phyloP scores from a whole-genome alignment of 1,284 basidiomycete genomes.

The Fomitopsis schrenkii region DNA sequence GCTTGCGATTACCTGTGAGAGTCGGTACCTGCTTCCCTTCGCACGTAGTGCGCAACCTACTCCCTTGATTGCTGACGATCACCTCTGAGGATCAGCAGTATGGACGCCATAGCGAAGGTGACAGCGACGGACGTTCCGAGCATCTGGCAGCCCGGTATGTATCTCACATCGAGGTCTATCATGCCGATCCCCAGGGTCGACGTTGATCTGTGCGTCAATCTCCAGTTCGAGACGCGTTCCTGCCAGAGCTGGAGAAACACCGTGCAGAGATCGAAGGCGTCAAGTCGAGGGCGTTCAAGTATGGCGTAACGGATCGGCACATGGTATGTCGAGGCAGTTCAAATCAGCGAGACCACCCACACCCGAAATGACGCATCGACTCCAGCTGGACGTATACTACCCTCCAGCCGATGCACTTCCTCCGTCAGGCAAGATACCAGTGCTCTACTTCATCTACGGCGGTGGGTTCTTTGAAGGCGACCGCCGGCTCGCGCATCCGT shows the following conservation, averaged over 20 bases:
- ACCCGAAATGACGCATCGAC: not conserved
- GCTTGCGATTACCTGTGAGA: too few species aligned
- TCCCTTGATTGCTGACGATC: too few species aligned
- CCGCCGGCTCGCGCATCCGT: conserved; percentile 40
- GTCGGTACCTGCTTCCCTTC: too few species aligned
- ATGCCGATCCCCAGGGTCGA: not conserved
- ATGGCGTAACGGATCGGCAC: conserved; percentile 49
- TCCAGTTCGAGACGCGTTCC: conserved; percentile 33
- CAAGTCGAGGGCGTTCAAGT: conserved; percentile 49
- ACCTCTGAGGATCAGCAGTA: too few species aligned
- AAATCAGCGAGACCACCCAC: not conserved
- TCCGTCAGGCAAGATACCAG: conserved; percentile 34
- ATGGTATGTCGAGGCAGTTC: conserved; percentile 34
- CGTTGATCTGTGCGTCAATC: not conserved
- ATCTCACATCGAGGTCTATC: not conserved
- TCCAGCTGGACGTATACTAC: conserved; percentile 55
- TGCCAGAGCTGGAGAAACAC: conserved; percentile 37
- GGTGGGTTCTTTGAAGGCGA: conserved; percentile 54
- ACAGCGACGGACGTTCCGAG: not conserved
- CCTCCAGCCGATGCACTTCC: conserved; percentile 29
- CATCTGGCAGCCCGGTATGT: not conserved
- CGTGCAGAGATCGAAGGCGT: conserved; percentile 36
- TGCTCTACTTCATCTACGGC: conserved; percentile 62
- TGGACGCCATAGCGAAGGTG: too few species aligned
- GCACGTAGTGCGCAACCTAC: too few species aligned